phyloP scores from a whole-genome alignment of 2,329 filamentous ascomycete genomes.

The Dryadomyces quercivorus region DNA sequence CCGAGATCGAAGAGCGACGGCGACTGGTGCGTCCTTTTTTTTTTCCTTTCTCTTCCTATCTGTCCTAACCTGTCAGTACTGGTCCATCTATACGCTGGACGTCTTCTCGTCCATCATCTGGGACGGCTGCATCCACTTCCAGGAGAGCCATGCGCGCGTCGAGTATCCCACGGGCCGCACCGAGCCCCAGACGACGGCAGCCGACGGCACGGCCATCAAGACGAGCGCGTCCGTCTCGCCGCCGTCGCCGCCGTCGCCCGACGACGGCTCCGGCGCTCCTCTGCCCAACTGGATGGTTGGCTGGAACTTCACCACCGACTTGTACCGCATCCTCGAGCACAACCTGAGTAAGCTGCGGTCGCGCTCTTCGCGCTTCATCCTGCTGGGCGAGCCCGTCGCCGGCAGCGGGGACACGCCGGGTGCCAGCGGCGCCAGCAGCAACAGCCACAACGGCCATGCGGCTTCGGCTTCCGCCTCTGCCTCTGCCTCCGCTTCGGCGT shows the following conservation, averaged over 20 bases:
- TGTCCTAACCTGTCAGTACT: constrained; percentile 24
- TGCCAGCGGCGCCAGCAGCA: not conserved
- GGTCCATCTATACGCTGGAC: constrained; percentile 46
- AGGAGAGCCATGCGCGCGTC: constrained; percentile 33
- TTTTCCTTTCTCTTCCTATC: not conserved
- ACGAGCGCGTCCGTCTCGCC: not conserved
- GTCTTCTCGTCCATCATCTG: constrained; percentile 41
- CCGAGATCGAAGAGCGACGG: constrained; percentile 13
- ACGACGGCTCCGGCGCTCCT: too few species aligned
- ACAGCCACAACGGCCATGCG: too few species aligned
- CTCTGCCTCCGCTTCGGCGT: too few species aligned
- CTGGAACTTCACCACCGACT: constrained; percentile 45
- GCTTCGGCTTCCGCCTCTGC: too few species aligned
- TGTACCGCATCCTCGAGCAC: constrained; percentile 44
- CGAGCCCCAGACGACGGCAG: not conserved
- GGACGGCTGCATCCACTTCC: constrained; percentile 30
- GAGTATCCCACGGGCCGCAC: constrained; percentile 27
- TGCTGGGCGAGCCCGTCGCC: constrained; percentile 4
- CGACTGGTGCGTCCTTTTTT: constrained; percentile 8
- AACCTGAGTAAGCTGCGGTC: constrained; percentile 14
- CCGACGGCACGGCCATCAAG: not conserved
- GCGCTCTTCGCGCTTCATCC: constrained; percentile 7
- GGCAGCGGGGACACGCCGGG: not conserved
- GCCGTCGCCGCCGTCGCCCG: not conserved
- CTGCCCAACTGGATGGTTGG: constrained; percentile 33